A percentile compares a stretch with the other conserved stretches of the same genome.
Conservation (phyloP, 148 eudicot genomes). For the Spergularia bocconei region DNA sequence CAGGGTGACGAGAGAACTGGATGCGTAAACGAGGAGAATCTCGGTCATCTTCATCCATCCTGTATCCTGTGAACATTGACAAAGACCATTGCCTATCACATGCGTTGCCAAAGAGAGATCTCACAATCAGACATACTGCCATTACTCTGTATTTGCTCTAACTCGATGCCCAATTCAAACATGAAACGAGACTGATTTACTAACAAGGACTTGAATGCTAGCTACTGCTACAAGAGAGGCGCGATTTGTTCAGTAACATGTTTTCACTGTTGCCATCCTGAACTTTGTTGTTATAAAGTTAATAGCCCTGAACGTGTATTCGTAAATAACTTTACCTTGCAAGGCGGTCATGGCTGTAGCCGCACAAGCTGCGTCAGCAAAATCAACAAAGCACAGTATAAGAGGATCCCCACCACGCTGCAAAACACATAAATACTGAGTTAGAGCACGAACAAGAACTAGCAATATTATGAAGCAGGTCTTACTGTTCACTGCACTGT, state of each 20-base stretch:
- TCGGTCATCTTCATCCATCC: conserved; percentile 67
- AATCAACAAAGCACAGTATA: conserved; percentile 71
- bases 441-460: not conserved
- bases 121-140: no score
- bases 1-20: conserved; percentile 70
- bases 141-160: not conserved
- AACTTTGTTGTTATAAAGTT: not conserved
- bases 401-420: conserved; percentile 73
- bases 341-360: conserved; percentile 78
- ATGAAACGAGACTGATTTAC: not conserved
- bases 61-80: conserved; percentile 48
- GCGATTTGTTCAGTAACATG: no score
- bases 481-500: no score
- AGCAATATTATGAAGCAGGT: not conserved
- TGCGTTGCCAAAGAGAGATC: not conserved
- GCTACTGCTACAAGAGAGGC: no score
- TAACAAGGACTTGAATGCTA: not conserved
- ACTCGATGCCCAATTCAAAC: not conserved
- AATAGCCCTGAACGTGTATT: not conserved
- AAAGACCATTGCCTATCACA: not conserved
- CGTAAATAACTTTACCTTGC: conserved; percentile 47
- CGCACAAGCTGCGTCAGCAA: conserved; percentile 60
- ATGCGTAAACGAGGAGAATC: conserved; percentile 56
- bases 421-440: conserved; percentile 5
- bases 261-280: not conserved